Base-by-base conservation (phyloP, 176 grass and related monocot species). In the Saccharum officinarum region DNA sequence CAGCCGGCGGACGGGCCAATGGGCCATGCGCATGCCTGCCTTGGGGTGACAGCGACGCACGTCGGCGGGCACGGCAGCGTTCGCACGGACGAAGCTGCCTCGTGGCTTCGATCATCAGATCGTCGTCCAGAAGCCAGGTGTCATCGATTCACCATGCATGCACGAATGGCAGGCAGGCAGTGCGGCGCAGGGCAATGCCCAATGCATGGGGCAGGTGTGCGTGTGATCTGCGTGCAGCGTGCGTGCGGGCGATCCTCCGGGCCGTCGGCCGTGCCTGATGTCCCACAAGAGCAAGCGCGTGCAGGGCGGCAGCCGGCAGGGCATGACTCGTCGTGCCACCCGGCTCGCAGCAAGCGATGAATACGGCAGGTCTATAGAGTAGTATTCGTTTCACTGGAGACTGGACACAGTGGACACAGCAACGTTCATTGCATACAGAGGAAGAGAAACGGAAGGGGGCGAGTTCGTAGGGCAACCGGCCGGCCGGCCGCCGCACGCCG, bases 51-150 rank as follows among this genome's bases (percentile, higher is more conserved):
- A 22, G 80, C 67, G 80, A 40, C 49, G 22, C 67, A 71, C 80
- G 22, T 67, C 60, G 76, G 26, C 47, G 34, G 13, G 46, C 67
- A n/a, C 55, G 18, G 34, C 62, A 10, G 13, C 75, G 25, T 39
- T 70, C 36, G 78, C 78, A n/a, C 78, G n/a, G 80, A 28, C 28
- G 28, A 42, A 72, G 80, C 80, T 33, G 15, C 67, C 49, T 44
- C 50, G 67, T 13, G 5, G 47, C 9, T 69, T 38, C 34, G 30
- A 7, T 34, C 10, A 13, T 26, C 57, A 10, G 16, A 10, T 18
- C 76, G 38, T 65, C 38, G 33, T 20, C 26, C 4, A 14, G 25
- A 6, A 10, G 7, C 1, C 28, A 65, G 25, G 60, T 45, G 39
- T 25, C 33, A 2, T 9, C 11, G 15, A 10, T 17, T 70, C 68